These are phyloP conservation scores for Mycena belliarum DNA, from an alignment of 768 basidiomycete genomes.

Conservation along the genomic window DNA sequence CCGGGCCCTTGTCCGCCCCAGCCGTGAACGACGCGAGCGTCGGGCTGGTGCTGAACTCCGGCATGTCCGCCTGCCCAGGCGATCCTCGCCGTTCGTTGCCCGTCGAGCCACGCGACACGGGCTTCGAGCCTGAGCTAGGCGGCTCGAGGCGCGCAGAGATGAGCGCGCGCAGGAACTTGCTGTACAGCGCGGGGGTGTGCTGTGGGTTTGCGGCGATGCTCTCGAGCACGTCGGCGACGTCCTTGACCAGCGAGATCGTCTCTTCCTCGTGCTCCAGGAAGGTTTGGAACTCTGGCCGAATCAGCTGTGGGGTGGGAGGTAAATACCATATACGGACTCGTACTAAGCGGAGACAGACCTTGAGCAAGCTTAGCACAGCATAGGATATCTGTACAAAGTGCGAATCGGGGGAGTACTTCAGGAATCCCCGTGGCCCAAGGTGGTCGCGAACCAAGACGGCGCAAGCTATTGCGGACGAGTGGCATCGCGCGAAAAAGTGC, in stretches of 20 bases:
- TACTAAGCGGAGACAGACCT: conserved; percentile 50
- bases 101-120: conserved; percentile 17
- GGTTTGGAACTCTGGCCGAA: conserved; percentile 80
- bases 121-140: conserved; percentile 17
- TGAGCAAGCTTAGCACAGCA: conserved; percentile 88
- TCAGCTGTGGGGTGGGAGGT: conserved; percentile 53
- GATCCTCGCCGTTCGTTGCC: too few species aligned
- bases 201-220: conserved; percentile 71
- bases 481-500: conserved; percentile 82
- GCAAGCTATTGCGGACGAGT: conserved; percentile 69
- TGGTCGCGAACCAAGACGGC: conserved; percentile 76
- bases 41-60: conserved; percentile 18
- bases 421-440: conserved; percentile 71
- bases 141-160: conserved; percentile 53
- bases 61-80: neutral
- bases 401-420: conserved; percentile 87
- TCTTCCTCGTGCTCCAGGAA: conserved; percentile 75
- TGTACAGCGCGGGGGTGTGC: conserved; percentile 92
- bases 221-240: conserved; percentile 81
- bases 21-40: neutral
- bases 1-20: conserved; percentile 1
- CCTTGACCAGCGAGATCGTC: conserved; percentile 69
- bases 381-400: conserved; percentile 93
- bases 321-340: neutral
- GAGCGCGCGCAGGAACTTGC: conserved; percentile 77